Conservation (phyloP, 768 basidiomycete genomes). For the Cystofilobasidium ferigula region DNA sequence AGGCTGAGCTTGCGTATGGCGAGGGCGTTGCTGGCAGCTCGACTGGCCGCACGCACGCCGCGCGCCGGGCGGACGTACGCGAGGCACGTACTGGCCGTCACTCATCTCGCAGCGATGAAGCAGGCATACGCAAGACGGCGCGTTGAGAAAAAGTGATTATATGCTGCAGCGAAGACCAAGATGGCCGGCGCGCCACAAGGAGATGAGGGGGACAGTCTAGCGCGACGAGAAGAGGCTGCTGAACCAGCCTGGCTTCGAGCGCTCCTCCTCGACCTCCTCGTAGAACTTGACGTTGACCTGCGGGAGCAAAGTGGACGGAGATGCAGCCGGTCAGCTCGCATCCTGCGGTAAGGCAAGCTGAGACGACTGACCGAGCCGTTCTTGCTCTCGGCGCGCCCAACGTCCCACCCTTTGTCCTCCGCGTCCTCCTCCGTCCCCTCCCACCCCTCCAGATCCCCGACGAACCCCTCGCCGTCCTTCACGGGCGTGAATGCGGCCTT, state of each 20-base stretch:
- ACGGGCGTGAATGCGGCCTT: background rate
- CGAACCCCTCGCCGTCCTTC: background rate
- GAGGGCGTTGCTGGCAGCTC: too few relatives aligned
- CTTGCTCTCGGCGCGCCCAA: background rate
- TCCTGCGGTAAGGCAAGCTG: background rate
- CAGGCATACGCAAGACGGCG: too few relatives aligned
- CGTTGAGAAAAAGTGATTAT: too few relatives aligned
- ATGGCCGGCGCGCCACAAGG: background rate
- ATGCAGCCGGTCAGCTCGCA: too few relatives aligned
- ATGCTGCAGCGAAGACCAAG: too few relatives aligned
- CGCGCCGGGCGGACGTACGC: too few relatives aligned
- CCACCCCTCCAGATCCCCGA: slow-evolving; percentile 6
- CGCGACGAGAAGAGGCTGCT: background rate
- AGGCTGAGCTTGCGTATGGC: too few relatives aligned
- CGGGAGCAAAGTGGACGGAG: background rate
- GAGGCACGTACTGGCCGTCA: too few relatives aligned
- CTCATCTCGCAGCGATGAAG: too few relatives aligned
- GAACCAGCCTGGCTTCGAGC: background rate
- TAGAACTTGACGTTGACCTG: background rate
- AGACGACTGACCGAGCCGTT: slow-evolving; percentile 4
- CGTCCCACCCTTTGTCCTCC: background rate
- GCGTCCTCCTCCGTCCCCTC: background rate
- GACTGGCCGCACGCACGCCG: too few relatives aligned
- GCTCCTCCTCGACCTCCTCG: background rate
- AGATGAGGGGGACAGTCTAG: background rate